Conservation (phyloP, 2,329 filamentous ascomycete genomes). For the Diplodia corticola region DNA sequence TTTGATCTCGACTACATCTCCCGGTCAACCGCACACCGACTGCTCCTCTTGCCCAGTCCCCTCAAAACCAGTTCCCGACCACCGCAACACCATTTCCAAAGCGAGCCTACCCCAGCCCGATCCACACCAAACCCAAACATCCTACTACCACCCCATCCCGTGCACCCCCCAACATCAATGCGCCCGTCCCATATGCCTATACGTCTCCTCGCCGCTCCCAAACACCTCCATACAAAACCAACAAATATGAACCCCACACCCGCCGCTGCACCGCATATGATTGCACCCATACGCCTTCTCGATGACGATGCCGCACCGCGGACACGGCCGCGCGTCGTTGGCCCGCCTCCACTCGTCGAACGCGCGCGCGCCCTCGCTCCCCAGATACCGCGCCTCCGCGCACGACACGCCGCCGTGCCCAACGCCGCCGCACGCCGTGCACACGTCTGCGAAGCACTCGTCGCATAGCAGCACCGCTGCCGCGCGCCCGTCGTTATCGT, state of each 20-base stretch:
- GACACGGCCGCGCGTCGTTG: neutral
- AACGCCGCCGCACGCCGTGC: neutral
- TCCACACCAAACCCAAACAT: no score
- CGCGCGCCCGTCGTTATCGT: neutral
- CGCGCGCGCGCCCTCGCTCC: neutral
- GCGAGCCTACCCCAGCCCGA: no score
- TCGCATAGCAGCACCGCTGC: neutral
- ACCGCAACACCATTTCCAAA: no score
- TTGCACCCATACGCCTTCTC: neutral
- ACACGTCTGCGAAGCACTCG: neutral
- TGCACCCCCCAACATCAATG: no score
- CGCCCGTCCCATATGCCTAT: neutral
- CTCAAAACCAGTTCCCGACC: no score
- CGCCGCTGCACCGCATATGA: neutral
- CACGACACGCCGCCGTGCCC: neutral
- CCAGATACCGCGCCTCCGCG: neutral
- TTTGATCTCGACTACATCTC: no score
- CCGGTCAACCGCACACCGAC: no score
- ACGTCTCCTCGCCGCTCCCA: neutral
- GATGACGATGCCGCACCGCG: neutral
- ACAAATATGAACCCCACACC: neutral
- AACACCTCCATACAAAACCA: neutral
- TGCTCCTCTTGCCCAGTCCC: no score
- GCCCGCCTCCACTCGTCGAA: neutral
- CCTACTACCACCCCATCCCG: no score